Conservation (phyloP, 2,329 filamentous ascomycete species). For the Penicillium sp. region DNA sequence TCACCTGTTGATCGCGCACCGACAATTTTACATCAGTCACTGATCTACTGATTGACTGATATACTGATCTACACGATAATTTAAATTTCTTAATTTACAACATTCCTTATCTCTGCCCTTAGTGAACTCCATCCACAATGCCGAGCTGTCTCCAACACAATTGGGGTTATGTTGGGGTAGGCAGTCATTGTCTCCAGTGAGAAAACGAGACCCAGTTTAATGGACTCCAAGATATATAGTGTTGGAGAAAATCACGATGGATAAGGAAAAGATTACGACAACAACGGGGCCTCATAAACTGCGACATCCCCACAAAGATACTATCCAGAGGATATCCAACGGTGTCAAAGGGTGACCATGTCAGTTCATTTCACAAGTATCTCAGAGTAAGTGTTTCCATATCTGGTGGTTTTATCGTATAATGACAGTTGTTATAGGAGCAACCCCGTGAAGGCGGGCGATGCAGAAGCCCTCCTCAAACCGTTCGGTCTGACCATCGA, state of each 20-base stretch:
- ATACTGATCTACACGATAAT: not conserved
- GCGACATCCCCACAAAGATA: conserved; percentile 1
- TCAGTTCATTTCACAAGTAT: conserved; percentile 32
- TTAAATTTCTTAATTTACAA: not conserved
- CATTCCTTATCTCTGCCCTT: not conserved
- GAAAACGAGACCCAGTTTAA: not conserved
- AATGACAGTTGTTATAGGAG: conserved; percentile 9
- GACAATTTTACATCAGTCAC: not conserved
- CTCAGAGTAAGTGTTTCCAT: conserved; percentile 20
- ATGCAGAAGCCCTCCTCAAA: conserved; percentile 38
- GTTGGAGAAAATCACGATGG: conserved; percentile 7
- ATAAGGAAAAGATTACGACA: not conserved
- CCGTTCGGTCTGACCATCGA: conserved; percentile 41
- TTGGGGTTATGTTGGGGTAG: conserved; percentile 5
- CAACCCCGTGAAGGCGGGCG: conserved; percentile 45
- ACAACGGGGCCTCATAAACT: conserved; percentile 4
- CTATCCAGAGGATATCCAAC: not conserved
- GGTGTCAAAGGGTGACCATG: conserved; percentile 15
- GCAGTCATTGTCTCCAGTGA: not conserved
- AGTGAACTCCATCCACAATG: not conserved
- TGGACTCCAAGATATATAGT: not conserved
- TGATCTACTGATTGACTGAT: not conserved
- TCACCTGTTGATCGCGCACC: not conserved
- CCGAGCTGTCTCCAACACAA: not conserved
- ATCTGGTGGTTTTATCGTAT: not conserved